Evolutionary conservation across 208 protist species (phyloP), one percentile per base, ranked within the genome.

Genomic region (Acanthamoeba triangularis): DNA sequence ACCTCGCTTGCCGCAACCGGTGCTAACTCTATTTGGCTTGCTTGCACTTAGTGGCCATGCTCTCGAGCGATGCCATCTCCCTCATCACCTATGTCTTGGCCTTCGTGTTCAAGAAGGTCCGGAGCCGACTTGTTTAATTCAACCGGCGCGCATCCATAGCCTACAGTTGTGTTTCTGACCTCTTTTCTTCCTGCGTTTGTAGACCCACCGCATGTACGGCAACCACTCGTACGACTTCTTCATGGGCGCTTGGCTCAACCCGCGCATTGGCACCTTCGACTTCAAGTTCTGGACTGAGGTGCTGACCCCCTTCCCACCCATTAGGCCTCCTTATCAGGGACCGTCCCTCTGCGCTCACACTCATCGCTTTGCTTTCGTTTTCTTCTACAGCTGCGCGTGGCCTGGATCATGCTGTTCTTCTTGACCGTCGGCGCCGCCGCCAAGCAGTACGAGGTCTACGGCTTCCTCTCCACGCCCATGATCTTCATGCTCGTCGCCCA

Each of bases 201-300:
- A 95, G 95, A 93, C 95, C 87, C 97, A 99, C 78, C 98, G 98
- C 92, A 99, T 99, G 98, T 97, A 97, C 37, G 98, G 98, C 56
- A 99, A 98, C 97, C 80, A 98, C 88, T 95, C 99, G 59, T 99
- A 99, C 97, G 98, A 99, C 95, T 99, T 99, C 95, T 99, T 99
- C 97, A 99, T 99, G 98, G 99, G 99, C 54, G 98, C 93, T 25
- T 61, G 69, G 63, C 90, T 97, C 35, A 96, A 97, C 90, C 97
- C 97, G 37, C 95, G 96, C 30, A 97, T 99, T 52, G 98, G 98
- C 85, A 95, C 97, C 96, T 96, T 99, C 63, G 99, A 99, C 92
- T 95, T 99, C 56, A 99, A 99, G 97, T 96, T 99, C 80, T 99
- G 98, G 82, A 97, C 97, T 13, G 98, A 99, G 95, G 67, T 93